Evolutionary conservation across 495 filamentous ascomycete species (phyloP).

Genomic region (Pseudotulostoma volvatum): DNA sequence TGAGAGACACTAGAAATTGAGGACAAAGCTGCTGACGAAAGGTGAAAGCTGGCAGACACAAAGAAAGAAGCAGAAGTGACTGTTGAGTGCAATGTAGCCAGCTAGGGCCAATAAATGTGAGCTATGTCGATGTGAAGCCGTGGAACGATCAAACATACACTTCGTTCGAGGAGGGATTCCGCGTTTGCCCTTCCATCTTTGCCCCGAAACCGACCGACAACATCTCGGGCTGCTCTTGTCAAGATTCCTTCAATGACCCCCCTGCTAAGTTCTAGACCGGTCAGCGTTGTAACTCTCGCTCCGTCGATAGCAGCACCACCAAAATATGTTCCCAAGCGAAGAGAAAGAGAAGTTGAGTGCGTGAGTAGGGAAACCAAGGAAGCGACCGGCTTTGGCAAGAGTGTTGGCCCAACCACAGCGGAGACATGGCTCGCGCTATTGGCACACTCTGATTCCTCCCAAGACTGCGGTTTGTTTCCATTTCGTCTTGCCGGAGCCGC

Average conservation of each 20-base stretch:
- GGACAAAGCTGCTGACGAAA: constrained; percentile 45
- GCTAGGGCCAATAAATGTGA: constrained; percentile 10
- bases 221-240: constrained; percentile 51
- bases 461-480: not conserved
- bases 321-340: constrained; percentile 54
- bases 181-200: constrained; percentile 43
- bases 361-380: constrained; percentile 53
- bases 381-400: constrained; percentile 51
- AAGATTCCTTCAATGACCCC: constrained; percentile 51
- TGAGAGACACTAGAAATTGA: constrained; percentile 47
- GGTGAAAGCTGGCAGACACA: constrained; percentile 54
- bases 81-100: constrained; percentile 44
- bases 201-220: constrained; percentile 35
- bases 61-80: constrained; percentile 49
- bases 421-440: constrained; percentile 10
- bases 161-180: constrained; percentile 44
- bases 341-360: constrained; percentile 49
- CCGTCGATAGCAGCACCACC: constrained; percentile 48
- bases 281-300: constrained; percentile 51
- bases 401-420: constrained; percentile 33
- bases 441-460: not conserved
- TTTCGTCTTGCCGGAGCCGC: constrained; percentile 5
- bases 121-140: not conserved
- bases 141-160: constrained; percentile 18
- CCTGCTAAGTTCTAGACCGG: constrained; percentile 50